Base-by-base conservation (phyloP, 495 filamentous ascomycete genomes). In the Glarea lozoyensis region DNA sequence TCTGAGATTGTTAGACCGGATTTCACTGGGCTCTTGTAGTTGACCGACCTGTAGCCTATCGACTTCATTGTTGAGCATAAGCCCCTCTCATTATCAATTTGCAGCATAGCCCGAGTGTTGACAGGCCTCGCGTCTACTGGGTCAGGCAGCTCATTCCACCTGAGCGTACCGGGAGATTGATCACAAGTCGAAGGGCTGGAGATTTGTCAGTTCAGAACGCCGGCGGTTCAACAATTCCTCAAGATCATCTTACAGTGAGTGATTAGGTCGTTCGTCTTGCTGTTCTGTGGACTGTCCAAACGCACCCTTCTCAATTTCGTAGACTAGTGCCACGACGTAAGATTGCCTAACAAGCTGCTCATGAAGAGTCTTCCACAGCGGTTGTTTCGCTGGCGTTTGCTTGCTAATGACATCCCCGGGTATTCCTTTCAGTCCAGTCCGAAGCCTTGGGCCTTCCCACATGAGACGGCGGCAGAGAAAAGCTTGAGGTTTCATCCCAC, bases 61-160 rank as follows among this genome's bases (percentile, higher is more conserved):
- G 35, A 37, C 10, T 45, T 34, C 23, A 53, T 17, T 3, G 46
- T 9, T 13, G 18, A 48, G n/a, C 23, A 36, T n/a, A 57, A 19
- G 13, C 30, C 39, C 17, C 13, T 40, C 35, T 57, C 54, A 18
- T 38, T 42, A 3, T 50, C 46, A 22, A 57, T 57, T 2, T 40
- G 33, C 1, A 53, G 21, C 10, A 43, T 36, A 3, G 17, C 16
- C 17, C 54, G 34, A 23, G 46, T 49, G 24, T 53, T 57, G n/a
- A 53, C 50, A 12, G 37, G 15, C 27, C 50, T 45, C 6, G 18
- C 24, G 18, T 30, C 35, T 2, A 21, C 29, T 5, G 54, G 43
- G 41, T 57, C 54, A 12, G 54, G 54, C 2, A 48, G 6, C 17
- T 54, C 54, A 6, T 20, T 46, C 47, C 47, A 57, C 10, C 40